These are phyloP conservation scores for Micromonas commoda DNA, from an alignment of 139 green algal species.

Conservation along the genomic window DNA sequence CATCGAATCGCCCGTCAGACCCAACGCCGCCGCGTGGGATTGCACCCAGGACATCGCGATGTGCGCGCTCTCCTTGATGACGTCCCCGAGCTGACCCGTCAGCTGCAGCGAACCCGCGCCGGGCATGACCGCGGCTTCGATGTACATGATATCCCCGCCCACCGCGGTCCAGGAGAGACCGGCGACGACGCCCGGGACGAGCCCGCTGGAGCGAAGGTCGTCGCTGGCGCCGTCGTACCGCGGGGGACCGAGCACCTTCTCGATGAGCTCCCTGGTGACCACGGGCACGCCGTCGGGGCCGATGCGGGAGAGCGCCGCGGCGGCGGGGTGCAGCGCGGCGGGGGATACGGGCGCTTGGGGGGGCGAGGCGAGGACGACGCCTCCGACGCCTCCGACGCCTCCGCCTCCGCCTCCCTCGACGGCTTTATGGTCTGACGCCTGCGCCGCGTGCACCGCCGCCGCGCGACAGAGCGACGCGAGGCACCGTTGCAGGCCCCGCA, in stretches of 20 bases:
- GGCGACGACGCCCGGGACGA: constrained; percentile 53
- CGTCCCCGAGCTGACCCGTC: constrained; percentile 68
- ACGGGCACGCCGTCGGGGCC: background rate
- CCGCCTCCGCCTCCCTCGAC: too few species aligned
- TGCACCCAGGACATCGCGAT: constrained; percentile 71
- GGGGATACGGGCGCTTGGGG: too few species aligned
- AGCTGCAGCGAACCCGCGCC: constrained; percentile 49
- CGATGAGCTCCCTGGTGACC: constrained; percentile 55
- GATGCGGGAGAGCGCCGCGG: background rate
- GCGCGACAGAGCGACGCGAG: constrained; percentile 63
- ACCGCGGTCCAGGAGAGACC: constrained; percentile 70
- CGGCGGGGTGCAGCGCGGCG: background rate
- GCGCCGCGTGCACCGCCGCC: constrained; percentile 49
- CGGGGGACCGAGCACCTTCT: constrained; percentile 59
- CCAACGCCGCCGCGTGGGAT: constrained; percentile 34
- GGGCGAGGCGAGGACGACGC: too few species aligned
- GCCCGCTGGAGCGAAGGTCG: too few species aligned
- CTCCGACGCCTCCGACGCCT: too few species aligned
- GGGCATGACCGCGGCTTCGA: constrained; percentile 54
- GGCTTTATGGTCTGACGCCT: constrained; percentile 23
- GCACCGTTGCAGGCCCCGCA: constrained; percentile 52
- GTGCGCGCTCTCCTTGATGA: constrained; percentile 63
- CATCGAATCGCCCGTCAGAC: background rate
- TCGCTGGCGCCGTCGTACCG: constrained; percentile 44
- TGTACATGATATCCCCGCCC: constrained; percentile 63